Percentiles rank a stretch among this genome's conserved stretches.
These are phyloP conservation scores for Fusarium oxysporum DNA, from an alignment of 2,329 filamentous ascomycete genomes.

Conservation along the genomic window DNA sequence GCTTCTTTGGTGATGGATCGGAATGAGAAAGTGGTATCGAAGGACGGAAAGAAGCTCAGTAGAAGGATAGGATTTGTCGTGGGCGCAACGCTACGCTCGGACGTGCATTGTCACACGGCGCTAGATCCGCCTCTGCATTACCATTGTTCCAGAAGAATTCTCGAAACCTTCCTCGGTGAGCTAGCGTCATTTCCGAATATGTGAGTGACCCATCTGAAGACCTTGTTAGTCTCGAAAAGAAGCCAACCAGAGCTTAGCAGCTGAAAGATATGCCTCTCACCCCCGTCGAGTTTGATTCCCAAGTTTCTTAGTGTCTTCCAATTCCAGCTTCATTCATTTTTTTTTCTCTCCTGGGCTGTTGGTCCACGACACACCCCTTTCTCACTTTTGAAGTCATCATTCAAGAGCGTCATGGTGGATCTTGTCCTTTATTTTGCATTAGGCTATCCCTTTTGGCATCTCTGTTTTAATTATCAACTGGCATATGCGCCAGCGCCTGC, in stretches of 20 bases:
- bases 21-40: constrained; percentile 31
- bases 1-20: constrained; percentile 14
- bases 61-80: constrained; percentile 26
- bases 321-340: constrained; percentile 19
- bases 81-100: constrained; percentile 39
- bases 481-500: constrained; percentile 26
- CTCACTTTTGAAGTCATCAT: constrained; percentile 2
- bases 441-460: not conserved
- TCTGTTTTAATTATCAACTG: constrained; percentile 26
- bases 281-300: constrained; percentile 20
- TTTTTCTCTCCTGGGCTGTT: constrained; percentile 1
- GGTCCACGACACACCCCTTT: constrained; percentile 26
- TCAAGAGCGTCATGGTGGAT: constrained; percentile 36
- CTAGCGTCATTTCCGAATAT: constrained; percentile 48
- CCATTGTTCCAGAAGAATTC: constrained; percentile 49
- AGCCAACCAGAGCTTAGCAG: constrained; percentile 44
- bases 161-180: constrained; percentile 51
- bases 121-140: constrained; percentile 35
- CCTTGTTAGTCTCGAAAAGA: constrained; percentile 32
- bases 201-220: constrained; percentile 40
- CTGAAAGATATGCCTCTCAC: constrained; percentile 1
- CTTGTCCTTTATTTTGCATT: constrained; percentile 1
- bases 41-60: constrained; percentile 37
- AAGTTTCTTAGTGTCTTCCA: constrained; percentile 22
- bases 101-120: constrained; percentile 30